phyloP scores from a whole-genome alignment of 176 grass and related monocot species.

The bread wheat (Triticum aestivum) region IWGSC_CS_RefSeq_v2.1 NC_057813.1:372879597-372880096 shows the following conservation, averaged over 20 bases:
- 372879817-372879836: constrained; percentile 79
- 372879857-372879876: constrained; percentile 77
- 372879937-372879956: constrained; percentile 86
- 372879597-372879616: constrained; percentile 82
- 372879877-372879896: constrained; percentile 93
- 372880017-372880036: constrained; percentile 76
- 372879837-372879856: constrained; percentile 53
- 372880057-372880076: constrained; percentile 75
- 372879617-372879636: constrained; percentile 86
- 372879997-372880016: constrained; percentile 97
- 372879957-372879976: constrained; percentile 49
- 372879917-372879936: constrained; percentile 91
- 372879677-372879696: constrained; percentile 67
- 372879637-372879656: constrained; percentile 28
- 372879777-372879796: constrained; percentile 59
- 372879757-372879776: constrained; percentile 94
- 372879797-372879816: constrained; percentile 93
- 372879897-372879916: constrained; percentile 84
- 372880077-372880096: constrained; percentile 94
- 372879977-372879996: constrained; percentile 76
- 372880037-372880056: constrained; percentile 95
- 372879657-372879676: constrained; percentile 25
- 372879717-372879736: constrained; percentile 44
- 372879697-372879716: constrained; percentile 99
- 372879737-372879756: constrained; percentile 55